Evolutionary conservation across 2,329 filamentous ascomycete species (phyloP).

Genomic region (Phyllosticta ampelicida): DNA sequence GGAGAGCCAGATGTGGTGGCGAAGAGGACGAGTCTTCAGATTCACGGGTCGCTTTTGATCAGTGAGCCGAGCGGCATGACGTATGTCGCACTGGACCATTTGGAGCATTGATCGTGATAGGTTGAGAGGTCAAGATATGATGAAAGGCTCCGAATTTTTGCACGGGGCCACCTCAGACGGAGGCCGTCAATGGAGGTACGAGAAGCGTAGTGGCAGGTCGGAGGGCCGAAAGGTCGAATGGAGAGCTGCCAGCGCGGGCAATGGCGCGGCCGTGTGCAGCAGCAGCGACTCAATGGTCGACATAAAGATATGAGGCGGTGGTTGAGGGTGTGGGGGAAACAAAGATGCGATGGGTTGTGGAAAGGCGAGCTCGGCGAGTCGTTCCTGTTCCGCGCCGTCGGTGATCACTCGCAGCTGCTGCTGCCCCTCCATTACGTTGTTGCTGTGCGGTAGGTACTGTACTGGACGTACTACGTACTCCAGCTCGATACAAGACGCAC

Average conservation of each 20-base stretch:
- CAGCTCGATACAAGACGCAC: not conserved
- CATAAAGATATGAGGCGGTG: not conserved
- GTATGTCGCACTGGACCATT: not conserved
- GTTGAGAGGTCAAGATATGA: not conserved
- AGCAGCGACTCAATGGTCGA: not conserved
- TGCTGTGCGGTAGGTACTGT: not conserved
- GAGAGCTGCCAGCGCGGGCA: not conserved
- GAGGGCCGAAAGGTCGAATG: not conserved
- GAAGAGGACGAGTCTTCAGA: not conserved
- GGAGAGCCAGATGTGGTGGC: not conserved
- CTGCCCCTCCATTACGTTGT: constrained; percentile 10
- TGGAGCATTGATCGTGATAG: not conserved
- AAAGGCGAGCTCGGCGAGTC: not conserved
- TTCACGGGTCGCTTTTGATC: not conserved
- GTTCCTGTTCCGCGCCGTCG: constrained; percentile 1
- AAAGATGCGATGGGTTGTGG: not conserved
- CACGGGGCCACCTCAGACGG: not conserved
- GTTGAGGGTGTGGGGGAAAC: not conserved
- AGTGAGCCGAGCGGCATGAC: not conserved
- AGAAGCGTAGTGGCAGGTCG: not conserved
- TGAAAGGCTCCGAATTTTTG: not conserved
- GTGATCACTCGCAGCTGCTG: not conserved
- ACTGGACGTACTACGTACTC: too few species aligned
- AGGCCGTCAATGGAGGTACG: not conserved
- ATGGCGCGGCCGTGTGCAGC: not conserved